These are phyloP conservation scores for Aleurites moluccanus DNA, from an alignment of 441 rosid genomes.

Conservation along the genomic window DNA sequence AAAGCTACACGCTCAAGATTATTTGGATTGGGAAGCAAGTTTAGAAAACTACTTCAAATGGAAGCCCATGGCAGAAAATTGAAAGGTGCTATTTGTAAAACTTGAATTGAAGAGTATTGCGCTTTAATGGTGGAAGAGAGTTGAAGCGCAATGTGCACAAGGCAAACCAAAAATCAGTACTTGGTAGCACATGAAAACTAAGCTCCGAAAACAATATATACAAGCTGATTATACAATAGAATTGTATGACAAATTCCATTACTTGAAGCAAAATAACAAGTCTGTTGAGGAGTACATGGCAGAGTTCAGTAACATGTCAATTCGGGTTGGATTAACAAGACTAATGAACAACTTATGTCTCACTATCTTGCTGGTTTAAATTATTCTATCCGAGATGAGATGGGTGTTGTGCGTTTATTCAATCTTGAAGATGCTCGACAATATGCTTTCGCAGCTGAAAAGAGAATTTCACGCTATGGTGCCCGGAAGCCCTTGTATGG, in stretches of 20 bases:
- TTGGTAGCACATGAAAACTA: slow-evolving; percentile 2
- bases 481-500: background rate
- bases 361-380: too few relatives aligned
- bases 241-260: slow-evolving; percentile 5
- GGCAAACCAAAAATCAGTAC: slow-evolving; percentile 7
- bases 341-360: too few relatives aligned
- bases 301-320: background rate
- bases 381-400: too few relatives aligned
- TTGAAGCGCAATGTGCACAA: background rate
- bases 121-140: slow-evolving; percentile 15
- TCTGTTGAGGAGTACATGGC: background rate
- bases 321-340: background rate
- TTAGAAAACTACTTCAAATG: too few relatives aligned
- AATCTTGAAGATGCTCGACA: too few relatives aligned
- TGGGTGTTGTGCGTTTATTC: too few relatives aligned
- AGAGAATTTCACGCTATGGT: background rate
- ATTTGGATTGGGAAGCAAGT: too few relatives aligned
- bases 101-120: too few relatives aligned
- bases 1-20: too few relatives aligned
- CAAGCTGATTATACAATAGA: background rate
- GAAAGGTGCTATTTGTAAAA: too few relatives aligned
- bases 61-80: too few relatives aligned
- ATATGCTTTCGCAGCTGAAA: background rate
- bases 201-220: too few relatives aligned
- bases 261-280: background rate